Percentiles rank a stretch among this genome's conserved stretches.
These are phyloP conservation scores for Sodiomyces alkalinus DNA, from an alignment of 2,329 filamentous ascomycete species.

Conservation along the genomic window DNA sequence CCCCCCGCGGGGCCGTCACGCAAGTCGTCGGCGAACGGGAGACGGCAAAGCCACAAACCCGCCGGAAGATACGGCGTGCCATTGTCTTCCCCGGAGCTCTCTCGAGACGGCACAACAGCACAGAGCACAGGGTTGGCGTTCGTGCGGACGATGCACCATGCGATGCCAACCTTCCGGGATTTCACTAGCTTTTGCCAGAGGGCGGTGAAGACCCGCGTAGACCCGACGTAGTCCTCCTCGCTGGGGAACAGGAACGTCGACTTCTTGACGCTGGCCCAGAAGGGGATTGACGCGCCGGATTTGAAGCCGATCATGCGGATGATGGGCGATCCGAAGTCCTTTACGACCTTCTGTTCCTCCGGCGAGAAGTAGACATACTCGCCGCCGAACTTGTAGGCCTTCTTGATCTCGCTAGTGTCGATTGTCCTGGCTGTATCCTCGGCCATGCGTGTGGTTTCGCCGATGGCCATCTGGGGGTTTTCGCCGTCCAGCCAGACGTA, in stretches of 20 bases:
- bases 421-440: conserved; percentile 65
- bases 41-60: conserved; percentile 74
- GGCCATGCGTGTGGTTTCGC: conserved; percentile 59
- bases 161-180: conserved; percentile 67
- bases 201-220: conserved; percentile 82
- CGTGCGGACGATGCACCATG: conserved; percentile 74
- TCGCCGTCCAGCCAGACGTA: conserved; percentile 87
- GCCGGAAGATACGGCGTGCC: conserved; percentile 60
- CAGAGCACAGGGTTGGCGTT: conserved; percentile 70
- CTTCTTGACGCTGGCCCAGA: conserved; percentile 76
- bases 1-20: conserved; percentile 53
- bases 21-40: conserved; percentile 84
- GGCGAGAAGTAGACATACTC: conserved; percentile 75
- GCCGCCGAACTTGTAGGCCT: conserved; percentile 91
- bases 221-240: conserved; percentile 79
- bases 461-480: conserved; percentile 61
- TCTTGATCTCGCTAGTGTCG: conserved; percentile 68
- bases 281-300: conserved; percentile 53
- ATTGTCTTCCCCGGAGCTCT: conserved; percentile 46
- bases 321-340: conserved; percentile 65
- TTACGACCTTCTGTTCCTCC: conserved; percentile 67
- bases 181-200: conserved; percentile 75
- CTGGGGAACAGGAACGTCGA: conserved; percentile 89
- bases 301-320: conserved; percentile 95
- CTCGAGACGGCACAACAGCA: conserved; percentile 64